Evolutionary conservation across 306 rosid genomes (phyloP), one percentile per base, ranked within the genome.

Genomic region (Trifolium repens): DNA sequence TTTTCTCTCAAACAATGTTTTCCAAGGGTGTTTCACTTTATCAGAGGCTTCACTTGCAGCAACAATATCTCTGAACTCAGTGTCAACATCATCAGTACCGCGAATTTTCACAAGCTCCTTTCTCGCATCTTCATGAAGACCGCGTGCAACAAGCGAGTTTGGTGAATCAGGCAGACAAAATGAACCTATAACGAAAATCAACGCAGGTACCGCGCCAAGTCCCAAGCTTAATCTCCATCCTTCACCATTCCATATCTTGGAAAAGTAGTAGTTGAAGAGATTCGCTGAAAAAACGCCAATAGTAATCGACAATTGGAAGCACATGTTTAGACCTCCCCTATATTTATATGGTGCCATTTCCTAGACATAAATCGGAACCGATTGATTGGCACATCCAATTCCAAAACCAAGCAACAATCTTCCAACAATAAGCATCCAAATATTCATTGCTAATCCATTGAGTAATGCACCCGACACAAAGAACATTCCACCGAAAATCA

Each of bases 141-240:
- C 87, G 0, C 94, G 94, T 39, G 86, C 89, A 30, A 90, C 79
- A 17, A 93, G 69, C 2, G 98, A 93, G 81, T 78, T 93, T 5
- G 98, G 98, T 0, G 98, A 90, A 8, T 93, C 94, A 0, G 93
- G 88, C n/a, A 93, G 93, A 16, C 81, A 84, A 0, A 91, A 0
- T 1, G 93, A 71, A 2, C 96, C 96, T 0, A 89, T 0, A 4
- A 86, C 74, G 74, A 93, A 86, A 15, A 89, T 68, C 5, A 93
- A 0, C 26, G 96, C 96, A 3, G 96, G 98, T 13, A 89, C 88
- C 4, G 86, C 82, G 5, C 96, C 96, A 9, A 90, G 86, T 0
- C 96, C 98, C 19, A 93, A 88, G 77, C 96, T 91, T 64, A 91
- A 74, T 9, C 96, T 79, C 98, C 96, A 93, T 4, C 96, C 93